phyloP scores from a whole-genome alignment of 2,329 filamentous ascomycete genomes.

The Scleromitrula shiraiana region DNA sequence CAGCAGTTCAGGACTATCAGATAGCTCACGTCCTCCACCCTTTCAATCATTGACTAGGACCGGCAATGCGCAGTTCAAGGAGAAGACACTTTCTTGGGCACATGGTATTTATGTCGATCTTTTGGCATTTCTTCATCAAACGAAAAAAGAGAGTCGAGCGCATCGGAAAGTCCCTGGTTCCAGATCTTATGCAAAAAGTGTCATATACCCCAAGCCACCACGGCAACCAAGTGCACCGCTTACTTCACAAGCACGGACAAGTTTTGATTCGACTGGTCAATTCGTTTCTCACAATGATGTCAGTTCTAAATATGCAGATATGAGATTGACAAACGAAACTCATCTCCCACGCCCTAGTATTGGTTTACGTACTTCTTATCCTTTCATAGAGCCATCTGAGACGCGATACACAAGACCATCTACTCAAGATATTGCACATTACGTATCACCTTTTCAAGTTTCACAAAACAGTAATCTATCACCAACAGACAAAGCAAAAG shows the following conservation, averaged over 20 bases:
- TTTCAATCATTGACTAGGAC: constrained; percentile 19
- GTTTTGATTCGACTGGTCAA: constrained; percentile 1
- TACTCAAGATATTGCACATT: constrained; percentile 23
- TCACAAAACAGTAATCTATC: constrained; percentile 12
- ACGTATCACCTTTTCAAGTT: constrained; percentile 22
- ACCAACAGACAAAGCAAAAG: constrained; percentile 40
- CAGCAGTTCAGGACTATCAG: constrained; percentile 1
- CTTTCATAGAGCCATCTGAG: constrained; percentile 9
- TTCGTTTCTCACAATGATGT: neutral
- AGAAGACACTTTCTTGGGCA: constrained; percentile 61
- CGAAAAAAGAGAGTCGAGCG: constrained; percentile 39
- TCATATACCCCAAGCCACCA: constrained; percentile 45
- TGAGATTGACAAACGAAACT: neutral
- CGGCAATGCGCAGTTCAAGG: constrained; percentile 48
- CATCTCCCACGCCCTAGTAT: constrained; percentile 1
- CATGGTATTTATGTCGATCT: constrained; percentile 67
- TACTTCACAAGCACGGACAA: constrained; percentile 14
- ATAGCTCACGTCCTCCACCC: constrained; percentile 19
- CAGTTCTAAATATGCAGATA: neutral
- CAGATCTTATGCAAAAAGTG: constrained; percentile 38
- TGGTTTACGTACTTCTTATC: constrained; percentile 1
- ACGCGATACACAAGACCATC: constrained; percentile 11
- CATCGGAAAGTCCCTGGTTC: constrained; percentile 28
- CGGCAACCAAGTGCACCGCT: constrained; percentile 26
- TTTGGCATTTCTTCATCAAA: constrained; percentile 54